Percentiles rank a stretch among this genome's conserved stretches.
Evolutionary conservation across 306 rosid genomes (phyloP).

Genomic region (Cyamopsis tetragonoloba): DNA sequence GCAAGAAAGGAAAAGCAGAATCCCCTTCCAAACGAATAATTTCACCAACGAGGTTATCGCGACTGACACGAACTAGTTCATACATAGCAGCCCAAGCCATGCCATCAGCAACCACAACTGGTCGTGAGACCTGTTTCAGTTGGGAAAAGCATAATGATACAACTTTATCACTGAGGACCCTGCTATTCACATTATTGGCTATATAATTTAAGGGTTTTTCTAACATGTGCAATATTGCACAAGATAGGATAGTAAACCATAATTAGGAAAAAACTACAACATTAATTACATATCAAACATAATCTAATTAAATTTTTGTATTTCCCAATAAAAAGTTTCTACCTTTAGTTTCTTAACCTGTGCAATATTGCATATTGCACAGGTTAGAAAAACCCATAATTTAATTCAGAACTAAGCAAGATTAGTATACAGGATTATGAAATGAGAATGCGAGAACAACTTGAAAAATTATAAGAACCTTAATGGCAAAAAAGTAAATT

Average conservation of each 20-base stretch:
- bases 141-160: neutral
- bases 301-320: too few relatives aligned
- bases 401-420: neutral
- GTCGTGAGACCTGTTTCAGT: constrained; percentile 66
- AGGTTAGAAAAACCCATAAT: too few relatives aligned
- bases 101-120: constrained; percentile 85
- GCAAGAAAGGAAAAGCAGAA: constrained; percentile 37
- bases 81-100: constrained; percentile 90
- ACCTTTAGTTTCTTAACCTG: too few relatives aligned
- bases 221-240: too few relatives aligned
- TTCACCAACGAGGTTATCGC: constrained; percentile 74
- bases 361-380: too few relatives aligned
- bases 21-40: constrained; percentile 77
- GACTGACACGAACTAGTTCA: constrained; percentile 81
- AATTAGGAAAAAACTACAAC: too few relatives aligned
- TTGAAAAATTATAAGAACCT: neutral
- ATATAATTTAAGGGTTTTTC: constrained; percentile 10
- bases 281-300: too few relatives aligned
- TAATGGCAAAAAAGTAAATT: neutral
- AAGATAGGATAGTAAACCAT: too few relatives aligned
- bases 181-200: constrained; percentile 28
- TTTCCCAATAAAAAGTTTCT: too few relatives aligned
- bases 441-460: neutral
- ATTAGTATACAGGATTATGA: neutral
- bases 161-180: neutral